Conservation (phyloP, 306 rosid species). For the Casuarina cunninghamiana region DNA sequence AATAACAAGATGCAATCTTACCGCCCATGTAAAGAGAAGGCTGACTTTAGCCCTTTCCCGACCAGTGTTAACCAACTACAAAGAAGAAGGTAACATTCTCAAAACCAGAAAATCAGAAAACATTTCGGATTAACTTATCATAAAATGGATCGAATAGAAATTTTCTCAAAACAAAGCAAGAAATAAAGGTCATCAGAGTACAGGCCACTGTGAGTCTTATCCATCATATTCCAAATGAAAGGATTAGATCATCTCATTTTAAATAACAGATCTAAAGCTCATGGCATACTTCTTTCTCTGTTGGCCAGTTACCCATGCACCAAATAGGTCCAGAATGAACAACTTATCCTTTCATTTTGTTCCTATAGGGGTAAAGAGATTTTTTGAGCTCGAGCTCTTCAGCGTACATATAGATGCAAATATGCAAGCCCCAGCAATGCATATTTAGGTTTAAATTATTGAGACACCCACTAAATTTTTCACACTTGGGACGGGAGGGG, state of each 20-base stretch:
- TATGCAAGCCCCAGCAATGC: not conserved
- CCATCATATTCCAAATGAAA: not conserved
- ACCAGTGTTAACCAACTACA: slow-evolving; percentile 93
- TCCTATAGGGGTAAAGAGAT: not conserved
- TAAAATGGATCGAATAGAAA: not conserved
- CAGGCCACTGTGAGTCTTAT: not conserved
- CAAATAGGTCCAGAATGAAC: not conserved
- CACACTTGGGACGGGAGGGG: not conserved
- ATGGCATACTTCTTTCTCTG: not conserved
- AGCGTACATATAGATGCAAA: not conserved
- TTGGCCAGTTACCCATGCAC: not conserved
- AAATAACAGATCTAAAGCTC: not conserved
- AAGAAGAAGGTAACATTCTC: slow-evolving; percentile 29
- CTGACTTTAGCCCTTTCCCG: slow-evolving; percentile 98
- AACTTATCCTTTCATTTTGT: not conserved
- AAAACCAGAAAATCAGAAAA: slow-evolving; percentile 13
- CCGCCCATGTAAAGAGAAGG: slow-evolving; percentile 98
- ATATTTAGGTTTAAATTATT: not conserved
- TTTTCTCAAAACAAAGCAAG: not conserved
- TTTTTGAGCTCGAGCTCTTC: not conserved
- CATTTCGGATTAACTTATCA: not conserved
- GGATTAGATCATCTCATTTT: not conserved
- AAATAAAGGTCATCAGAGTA: not conserved
- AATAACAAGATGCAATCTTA: slow-evolving; percentile 42
- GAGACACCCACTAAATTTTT: not conserved